Base-by-base conservation (phyloP, 1,284 basidiomycete species). In the Laetiporus sulphureus region DNA sequence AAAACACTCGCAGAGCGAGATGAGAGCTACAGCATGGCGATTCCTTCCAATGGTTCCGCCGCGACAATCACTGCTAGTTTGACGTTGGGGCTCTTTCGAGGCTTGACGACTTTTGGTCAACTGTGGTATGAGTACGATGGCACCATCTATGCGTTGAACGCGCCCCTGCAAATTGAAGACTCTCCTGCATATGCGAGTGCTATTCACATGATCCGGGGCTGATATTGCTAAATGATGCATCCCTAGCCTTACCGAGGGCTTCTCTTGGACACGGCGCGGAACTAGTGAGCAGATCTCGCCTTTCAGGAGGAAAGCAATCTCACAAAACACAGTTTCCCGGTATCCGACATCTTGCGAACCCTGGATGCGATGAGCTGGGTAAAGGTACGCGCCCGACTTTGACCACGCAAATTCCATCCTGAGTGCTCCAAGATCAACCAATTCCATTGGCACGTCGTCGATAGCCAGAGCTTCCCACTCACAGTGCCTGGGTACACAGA, bases 291-390 rank as follows among this genome's bases (percentile, higher is more conserved):
- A 5, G 20, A 16, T 59, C n/a, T 6, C 4, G 7, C 13, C 19
- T 32, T 20, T n/a, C 11, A 20, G 6, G 15, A 24, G 7, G 12
- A n/a, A n/a, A n/a, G n/a, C n/a, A n/a, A n/a, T n/a, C n/a, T n/a
- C n/a, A n/a, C n/a, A n/a, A n/a, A n/a, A n/a, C n/a, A 2, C 47
- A 85, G 83, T 57, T 87, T 82, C 64, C 73, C 83, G 0, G 69
- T 83, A 5, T 36, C 57, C 0, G 80, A 85, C 51, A 75, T 93
- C 55, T 71, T 81, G 44, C 74, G 81, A 22, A 85, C 83, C 5
- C 61, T 96, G 15, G 84, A 92, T 50, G 80, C 85, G 1, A 92
- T 93, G 90, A 82, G 82, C 46, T 80, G 77, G 75, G 84, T 86
- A 51, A 96, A 96, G 69, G 79, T 89, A 40, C 44, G 24, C 21